phyloP scores from a whole-genome alignment of 257 asterid genomes.

The Cordia subcordata region DNA sequence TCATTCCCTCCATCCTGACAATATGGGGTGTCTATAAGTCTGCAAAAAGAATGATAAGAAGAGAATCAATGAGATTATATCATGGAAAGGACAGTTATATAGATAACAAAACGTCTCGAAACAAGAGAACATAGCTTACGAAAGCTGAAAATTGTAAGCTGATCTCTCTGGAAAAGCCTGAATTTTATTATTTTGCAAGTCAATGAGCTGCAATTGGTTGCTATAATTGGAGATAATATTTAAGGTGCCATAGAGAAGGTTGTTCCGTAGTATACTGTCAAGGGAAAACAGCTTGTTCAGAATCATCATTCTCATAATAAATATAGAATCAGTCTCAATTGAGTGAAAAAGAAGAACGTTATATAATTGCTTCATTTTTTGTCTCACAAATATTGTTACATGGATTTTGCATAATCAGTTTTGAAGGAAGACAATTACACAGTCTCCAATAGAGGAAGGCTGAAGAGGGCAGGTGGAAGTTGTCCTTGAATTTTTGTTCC shows the following conservation, averaged over 20 bases:
- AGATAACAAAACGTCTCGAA: neutral
- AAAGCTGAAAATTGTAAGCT: constrained; percentile 27
- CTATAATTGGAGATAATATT: constrained; percentile 11
- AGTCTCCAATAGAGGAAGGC: constrained; percentile 59
- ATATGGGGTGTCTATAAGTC: constrained; percentile 55
- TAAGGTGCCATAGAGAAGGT: constrained; percentile 16
- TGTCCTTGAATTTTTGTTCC: constrained; percentile 42
- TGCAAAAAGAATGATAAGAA: constrained; percentile 21
- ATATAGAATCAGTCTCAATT: too few relatives aligned
- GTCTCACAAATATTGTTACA: too few relatives aligned
- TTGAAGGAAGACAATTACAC: constrained; percentile 39
- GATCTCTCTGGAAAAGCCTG: constrained; percentile 34
- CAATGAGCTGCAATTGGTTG: constrained; percentile 17
- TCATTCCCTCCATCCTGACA: constrained; percentile 37
- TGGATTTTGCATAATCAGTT: too few relatives aligned
- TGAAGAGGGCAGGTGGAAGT: constrained; percentile 48
- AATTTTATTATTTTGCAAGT: constrained; percentile 29
- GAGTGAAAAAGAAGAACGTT: neutral
- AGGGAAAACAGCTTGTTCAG: neutral
- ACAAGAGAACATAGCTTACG: constrained; percentile 28
- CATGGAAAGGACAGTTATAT: neutral
- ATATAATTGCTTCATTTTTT: too few relatives aligned
- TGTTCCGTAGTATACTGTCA: constrained; percentile 27
- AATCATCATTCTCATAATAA: neutral
- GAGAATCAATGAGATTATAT: neutral